These are phyloP conservation scores for Apiospora marii DNA, from an alignment of 2,329 filamentous ascomycete species.

Conservation along the genomic window DNA sequence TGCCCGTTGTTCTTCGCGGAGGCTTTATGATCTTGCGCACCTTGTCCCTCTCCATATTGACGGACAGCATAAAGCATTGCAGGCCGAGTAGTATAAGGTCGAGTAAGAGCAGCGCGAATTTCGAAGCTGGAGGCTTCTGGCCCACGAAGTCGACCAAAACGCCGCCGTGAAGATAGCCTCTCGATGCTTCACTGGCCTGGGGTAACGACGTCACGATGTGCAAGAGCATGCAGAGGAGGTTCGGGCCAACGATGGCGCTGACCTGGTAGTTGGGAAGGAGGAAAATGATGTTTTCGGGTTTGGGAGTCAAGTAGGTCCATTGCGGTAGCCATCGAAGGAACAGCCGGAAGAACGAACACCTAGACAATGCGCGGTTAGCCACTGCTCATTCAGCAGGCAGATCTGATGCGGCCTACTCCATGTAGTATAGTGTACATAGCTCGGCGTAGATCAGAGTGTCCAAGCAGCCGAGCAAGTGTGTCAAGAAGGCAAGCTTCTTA, in stretches of 20 bases:
- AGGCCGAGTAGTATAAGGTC: constrained; percentile 64
- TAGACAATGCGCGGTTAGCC: constrained; percentile 40
- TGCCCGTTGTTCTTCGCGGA: constrained; percentile 35
- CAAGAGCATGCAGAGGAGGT: constrained; percentile 66
- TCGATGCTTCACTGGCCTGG: constrained; percentile 64
- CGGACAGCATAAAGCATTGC: constrained; percentile 70
- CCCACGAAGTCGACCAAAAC: constrained; percentile 74
- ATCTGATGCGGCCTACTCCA: constrained; percentile 63
- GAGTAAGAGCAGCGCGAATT: constrained; percentile 60
- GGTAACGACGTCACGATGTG: constrained; percentile 65
- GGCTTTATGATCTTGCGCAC: constrained; percentile 57
- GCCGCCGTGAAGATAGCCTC: constrained; percentile 73
- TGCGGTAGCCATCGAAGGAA: constrained; percentile 66
- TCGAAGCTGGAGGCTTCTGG: constrained; percentile 67
- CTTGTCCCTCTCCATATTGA: constrained; percentile 67
- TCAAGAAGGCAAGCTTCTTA: constrained; percentile 68
- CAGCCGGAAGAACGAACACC: constrained; percentile 71
- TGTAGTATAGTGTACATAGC: constrained; percentile 72
- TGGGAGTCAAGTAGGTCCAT: constrained; percentile 70
- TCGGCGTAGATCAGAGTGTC: constrained; percentile 71
- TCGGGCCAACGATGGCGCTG: constrained; percentile 64
- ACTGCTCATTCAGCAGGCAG: neutral
- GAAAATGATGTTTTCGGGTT: constrained; percentile 63
- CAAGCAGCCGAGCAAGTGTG: constrained; percentile 65
- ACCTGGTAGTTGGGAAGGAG: constrained; percentile 66